phyloP scores from a whole-genome alignment of 768 basidiomycete genomes.

The Kwoniella sp. region DNA sequence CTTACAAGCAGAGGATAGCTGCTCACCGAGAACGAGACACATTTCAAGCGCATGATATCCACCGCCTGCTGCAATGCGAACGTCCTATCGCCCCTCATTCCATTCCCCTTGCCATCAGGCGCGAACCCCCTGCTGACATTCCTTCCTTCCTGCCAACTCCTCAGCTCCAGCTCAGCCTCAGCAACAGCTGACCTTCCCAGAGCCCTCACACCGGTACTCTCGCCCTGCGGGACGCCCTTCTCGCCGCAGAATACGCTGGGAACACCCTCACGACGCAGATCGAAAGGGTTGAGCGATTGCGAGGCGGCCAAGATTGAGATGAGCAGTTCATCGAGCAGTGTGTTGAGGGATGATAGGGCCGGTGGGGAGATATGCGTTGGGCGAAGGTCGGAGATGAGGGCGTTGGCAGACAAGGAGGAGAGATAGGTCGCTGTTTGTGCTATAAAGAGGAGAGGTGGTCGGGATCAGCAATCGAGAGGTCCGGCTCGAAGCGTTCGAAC shows the following conservation, averaged over 20 bases:
- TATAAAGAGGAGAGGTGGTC: background rate
- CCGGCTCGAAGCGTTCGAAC: background rate
- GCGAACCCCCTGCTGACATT: slow-evolving; percentile 30
- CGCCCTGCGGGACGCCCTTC: slow-evolving; percentile 14
- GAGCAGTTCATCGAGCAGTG: slow-evolving; percentile 54
- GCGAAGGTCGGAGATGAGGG: slow-evolving; percentile 87
- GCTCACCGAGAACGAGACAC: slow-evolving; percentile 51
- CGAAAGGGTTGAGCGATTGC: slow-evolving; percentile 45
- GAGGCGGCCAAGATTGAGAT: slow-evolving; percentile 32
- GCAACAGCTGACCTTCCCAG: slow-evolving; percentile 88
- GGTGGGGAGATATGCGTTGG: slow-evolving; percentile 82
- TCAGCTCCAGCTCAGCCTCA: slow-evolving; percentile 88
- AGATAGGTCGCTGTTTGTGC: slow-evolving; percentile 68
- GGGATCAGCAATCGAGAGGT: background rate
- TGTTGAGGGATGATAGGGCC: slow-evolving; percentile 63
- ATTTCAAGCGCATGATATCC: slow-evolving; percentile 67
- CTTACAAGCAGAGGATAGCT: background rate
- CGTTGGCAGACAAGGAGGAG: slow-evolving; percentile 79
- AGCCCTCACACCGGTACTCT: slow-evolving; percentile 54
- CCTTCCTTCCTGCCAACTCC: slow-evolving; percentile 78
- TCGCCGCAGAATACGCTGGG: slow-evolving; percentile 47
- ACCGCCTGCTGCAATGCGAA: slow-evolving; percentile 59
- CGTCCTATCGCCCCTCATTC: slow-evolving; percentile 27
- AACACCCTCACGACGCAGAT: slow-evolving; percentile 45
- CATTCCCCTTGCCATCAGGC: slow-evolving; percentile 36